These are phyloP conservation scores for Punica granatum DNA, from an alignment of 345 rosid species.

Conservation along the genomic window DNA sequence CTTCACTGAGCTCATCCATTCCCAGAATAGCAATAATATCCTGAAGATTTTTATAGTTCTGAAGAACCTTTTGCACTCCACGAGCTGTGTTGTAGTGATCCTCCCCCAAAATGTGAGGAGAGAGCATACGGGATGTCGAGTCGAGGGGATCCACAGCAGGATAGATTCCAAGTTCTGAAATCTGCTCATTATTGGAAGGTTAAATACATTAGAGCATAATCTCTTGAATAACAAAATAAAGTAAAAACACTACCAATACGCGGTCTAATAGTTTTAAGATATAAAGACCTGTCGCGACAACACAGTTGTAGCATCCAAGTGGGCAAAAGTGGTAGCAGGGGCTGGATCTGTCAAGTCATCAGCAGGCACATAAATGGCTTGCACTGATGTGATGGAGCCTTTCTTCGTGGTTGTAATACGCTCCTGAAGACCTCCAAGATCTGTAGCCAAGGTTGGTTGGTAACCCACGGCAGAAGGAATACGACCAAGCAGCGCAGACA, in stretches of 20 bases:
- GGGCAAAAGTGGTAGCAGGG: conserved; percentile 98
- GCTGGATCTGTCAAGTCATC: conserved; percentile 99
- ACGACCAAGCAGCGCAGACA: conserved; percentile 98
- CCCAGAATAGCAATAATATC: conserved; percentile 99
- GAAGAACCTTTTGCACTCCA: conserved; percentile 95
- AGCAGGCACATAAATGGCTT: conserved; percentile 99
- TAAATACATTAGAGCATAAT: not conserved
- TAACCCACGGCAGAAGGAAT: conserved; percentile 99
- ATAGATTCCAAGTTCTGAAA: conserved; percentile 96
- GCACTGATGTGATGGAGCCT: conserved; percentile 96
- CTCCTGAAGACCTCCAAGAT: conserved; percentile 99
- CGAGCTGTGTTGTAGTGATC: conserved; percentile 96
- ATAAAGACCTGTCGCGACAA: conserved; percentile 75
- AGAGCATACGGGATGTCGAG: conserved; percentile 97
- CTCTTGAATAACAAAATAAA: not conserved
- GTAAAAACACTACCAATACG: not conserved
- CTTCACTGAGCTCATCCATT: conserved; percentile 99
- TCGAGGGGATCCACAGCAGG: conserved; percentile 99
- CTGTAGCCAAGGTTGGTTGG: conserved; percentile 96
- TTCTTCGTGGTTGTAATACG: conserved; percentile 99
- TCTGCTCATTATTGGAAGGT: conserved; percentile 25
- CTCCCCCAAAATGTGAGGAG: conserved; percentile 95
- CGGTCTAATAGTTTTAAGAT: not conserved
- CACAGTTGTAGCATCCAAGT: conserved; percentile 99
- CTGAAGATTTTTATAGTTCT: conserved; percentile 97